Conservation (phyloP, 768 basidiomycete species). For the Gelatoporia subvermispora region DNA sequence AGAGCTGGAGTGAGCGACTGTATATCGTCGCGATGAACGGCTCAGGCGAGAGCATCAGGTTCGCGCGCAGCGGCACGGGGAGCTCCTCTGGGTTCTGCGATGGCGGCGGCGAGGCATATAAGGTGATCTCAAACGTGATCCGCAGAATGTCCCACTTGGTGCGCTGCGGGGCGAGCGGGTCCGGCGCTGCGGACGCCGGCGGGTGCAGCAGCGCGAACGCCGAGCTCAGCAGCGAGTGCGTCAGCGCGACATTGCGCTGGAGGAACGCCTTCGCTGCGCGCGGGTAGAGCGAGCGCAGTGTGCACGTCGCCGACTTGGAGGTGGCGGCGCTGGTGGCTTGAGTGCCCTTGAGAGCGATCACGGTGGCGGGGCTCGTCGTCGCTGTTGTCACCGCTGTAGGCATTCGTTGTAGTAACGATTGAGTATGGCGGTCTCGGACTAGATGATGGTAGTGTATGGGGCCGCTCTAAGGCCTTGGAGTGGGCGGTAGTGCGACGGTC, state of each 20-base stretch:
- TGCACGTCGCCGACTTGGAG: constrained; percentile 33
- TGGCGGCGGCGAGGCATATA: constrained; percentile 53
- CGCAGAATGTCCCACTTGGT: constrained; percentile 87
- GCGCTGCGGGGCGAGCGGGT: constrained; percentile 42
- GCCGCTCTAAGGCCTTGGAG: too few species aligned
- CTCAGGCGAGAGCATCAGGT: constrained; percentile 54
- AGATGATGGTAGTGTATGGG: too few species aligned
- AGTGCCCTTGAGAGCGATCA: constrained; percentile 11
- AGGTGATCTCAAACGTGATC: constrained; percentile 74
- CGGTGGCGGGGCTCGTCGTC: neutral
- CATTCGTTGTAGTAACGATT: constrained; percentile 3
- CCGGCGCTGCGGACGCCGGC: constrained; percentile 25
- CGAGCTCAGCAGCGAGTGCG: constrained; percentile 58
- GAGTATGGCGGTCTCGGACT: too few species aligned
- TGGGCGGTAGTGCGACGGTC: too few species aligned
- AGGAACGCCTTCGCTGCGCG: constrained; percentile 79
- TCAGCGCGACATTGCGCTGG: constrained; percentile 63
- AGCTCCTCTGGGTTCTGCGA: constrained; percentile 37
- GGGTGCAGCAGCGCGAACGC: constrained; percentile 57
- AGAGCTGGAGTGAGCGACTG: constrained; percentile 61
- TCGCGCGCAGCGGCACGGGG: constrained; percentile 47
- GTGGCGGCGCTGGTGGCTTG: neutral
- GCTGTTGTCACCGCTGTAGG: constrained; percentile 14
- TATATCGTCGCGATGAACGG: constrained; percentile 52
- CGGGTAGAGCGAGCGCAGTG: constrained; percentile 67